Evolutionary conservation across 805 yeast genomes (phyloP).

Genomic region (Metschnikowia peoriensis): DNA sequence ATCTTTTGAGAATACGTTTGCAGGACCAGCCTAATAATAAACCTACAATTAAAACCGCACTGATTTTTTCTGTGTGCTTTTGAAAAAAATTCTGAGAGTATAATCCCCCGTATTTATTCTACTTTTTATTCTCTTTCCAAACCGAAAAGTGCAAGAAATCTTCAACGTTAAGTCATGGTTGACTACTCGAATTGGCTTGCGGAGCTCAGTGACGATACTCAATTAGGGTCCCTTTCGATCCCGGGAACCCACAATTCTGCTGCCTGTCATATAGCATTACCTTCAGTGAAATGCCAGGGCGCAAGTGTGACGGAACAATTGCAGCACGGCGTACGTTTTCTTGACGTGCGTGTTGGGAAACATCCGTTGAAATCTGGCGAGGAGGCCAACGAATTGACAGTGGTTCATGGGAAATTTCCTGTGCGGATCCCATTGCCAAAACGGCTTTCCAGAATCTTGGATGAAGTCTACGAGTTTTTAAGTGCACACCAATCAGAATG

Average conservation of each 20-base stretch:
- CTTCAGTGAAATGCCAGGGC: slow-evolving; percentile 77
- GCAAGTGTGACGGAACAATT: slow-evolving; percentile 59
- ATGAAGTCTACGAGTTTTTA: slow-evolving; percentile 60
- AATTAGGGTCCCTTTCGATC: slow-evolving; percentile 53
- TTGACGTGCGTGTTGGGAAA: slow-evolving; percentile 65
- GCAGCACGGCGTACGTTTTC: slow-evolving; percentile 69
- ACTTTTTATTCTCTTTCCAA: not conserved
- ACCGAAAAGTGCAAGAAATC: not conserved
- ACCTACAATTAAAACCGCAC: too few relatives aligned
- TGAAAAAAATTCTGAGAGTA: too few relatives aligned
- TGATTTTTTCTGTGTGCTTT: too few relatives aligned
- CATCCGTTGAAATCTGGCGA: slow-evolving; percentile 52
- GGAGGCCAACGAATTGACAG: slow-evolving; percentile 55
- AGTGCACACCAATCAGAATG: slow-evolving; percentile 53
- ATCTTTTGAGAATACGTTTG: too few relatives aligned
- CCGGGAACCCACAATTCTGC: slow-evolving; percentile 89
- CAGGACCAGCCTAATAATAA: too few relatives aligned
- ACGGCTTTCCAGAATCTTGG: slow-evolving; percentile 49
- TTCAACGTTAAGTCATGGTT: slow-evolving; percentile 27
- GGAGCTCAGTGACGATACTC: slow-evolving; percentile 49
- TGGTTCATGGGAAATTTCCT: slow-evolving; percentile 76
- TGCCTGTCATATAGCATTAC: slow-evolving; percentile 67
- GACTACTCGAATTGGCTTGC: slow-evolving; percentile 52
- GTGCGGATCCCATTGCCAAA: slow-evolving; percentile 59
- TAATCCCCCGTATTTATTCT: too few relatives aligned